Conservation (phyloP, 768 basidiomycete species). For the Serpula lacrymans region DNA sequence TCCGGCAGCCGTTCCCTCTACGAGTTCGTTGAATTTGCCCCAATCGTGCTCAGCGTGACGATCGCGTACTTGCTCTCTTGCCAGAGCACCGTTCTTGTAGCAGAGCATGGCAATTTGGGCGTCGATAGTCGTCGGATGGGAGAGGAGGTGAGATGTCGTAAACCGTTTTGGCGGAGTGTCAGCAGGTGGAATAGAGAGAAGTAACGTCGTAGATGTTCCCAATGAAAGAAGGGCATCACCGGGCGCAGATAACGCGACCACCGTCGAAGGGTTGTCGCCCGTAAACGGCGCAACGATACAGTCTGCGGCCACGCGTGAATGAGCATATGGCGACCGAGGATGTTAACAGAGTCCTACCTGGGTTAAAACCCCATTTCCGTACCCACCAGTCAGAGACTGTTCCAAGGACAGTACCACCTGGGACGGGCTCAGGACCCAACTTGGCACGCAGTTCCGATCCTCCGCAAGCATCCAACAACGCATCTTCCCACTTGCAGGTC, state of each 20-base stretch:
- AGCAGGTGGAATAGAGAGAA: constrained; percentile 71
- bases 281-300: constrained; percentile 83
- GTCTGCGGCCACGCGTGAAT: constrained; percentile 36
- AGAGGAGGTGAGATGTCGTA: constrained; percentile 71
- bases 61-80: constrained; percentile 75
- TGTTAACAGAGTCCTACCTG: constrained; percentile 49
- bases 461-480: constrained; percentile 63
- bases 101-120: constrained; percentile 88
- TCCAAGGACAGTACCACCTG: constrained; percentile 66
- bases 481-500: constrained; percentile 69
- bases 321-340: background rate
- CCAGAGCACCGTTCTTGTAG: constrained; percentile 86
- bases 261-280: constrained; percentile 87
- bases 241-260: constrained; percentile 67
- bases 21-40: constrained; percentile 64
- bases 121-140: constrained; percentile 59
- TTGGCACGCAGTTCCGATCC: constrained; percentile 64
- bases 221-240: constrained; percentile 84
- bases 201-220: constrained; percentile 85
- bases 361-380: constrained; percentile 68
- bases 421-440: constrained; percentile 74
- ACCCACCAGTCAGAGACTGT: constrained; percentile 68
- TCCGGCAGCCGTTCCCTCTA: constrained; percentile 51
- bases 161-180: constrained; percentile 63
- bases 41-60: constrained; percentile 58